Conservation (phyloP, 1,284 basidiomycete species). For the Phylloboletellus chloephorus region DNA sequence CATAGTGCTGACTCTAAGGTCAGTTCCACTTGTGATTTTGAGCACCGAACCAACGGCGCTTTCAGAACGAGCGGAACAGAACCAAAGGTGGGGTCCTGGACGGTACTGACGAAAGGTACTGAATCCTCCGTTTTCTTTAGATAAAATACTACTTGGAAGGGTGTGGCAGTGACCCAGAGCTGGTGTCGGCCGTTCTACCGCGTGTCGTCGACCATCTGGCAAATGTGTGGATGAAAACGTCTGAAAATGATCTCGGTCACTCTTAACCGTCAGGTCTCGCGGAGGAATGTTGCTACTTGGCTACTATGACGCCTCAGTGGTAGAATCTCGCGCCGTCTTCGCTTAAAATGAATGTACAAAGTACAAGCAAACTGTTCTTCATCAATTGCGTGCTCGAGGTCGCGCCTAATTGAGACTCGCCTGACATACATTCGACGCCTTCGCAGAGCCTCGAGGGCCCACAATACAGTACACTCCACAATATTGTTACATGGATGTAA, state of each 20-base stretch:
- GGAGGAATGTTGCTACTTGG: not conserved
- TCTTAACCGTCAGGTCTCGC: conserved; percentile 30
- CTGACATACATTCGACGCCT: not conserved
- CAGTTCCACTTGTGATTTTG: conserved; percentile 12
- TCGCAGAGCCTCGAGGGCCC: not conserved
- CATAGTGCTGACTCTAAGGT: conserved; percentile 66
- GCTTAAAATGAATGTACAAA: no score
- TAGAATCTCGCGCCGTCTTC: not conserved
- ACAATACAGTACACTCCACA: not conserved
- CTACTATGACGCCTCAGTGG: not conserved
- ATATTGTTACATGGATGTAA: not conserved
- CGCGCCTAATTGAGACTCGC: no score
- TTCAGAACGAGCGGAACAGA: conserved; percentile 80
- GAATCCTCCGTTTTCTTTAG: conserved; percentile 31
- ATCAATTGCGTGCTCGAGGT: no score
- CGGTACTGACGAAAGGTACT: conserved; percentile 1
- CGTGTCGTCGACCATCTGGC: conserved; percentile 55
- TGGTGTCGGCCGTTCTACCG: conserved; percentile 45
- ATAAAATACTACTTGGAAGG: conserved; percentile 85
- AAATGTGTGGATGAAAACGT: conserved; percentile 63
- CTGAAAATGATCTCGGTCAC: conserved; percentile 47
- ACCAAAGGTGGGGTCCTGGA: conserved; percentile 57
- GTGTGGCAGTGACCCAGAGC: conserved; percentile 44
- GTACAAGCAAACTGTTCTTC: no score
- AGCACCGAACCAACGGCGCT: conserved; percentile 2